phyloP scores from a whole-genome alignment of 306 rosid genomes.

The Boehmeria nivea region DNA sequence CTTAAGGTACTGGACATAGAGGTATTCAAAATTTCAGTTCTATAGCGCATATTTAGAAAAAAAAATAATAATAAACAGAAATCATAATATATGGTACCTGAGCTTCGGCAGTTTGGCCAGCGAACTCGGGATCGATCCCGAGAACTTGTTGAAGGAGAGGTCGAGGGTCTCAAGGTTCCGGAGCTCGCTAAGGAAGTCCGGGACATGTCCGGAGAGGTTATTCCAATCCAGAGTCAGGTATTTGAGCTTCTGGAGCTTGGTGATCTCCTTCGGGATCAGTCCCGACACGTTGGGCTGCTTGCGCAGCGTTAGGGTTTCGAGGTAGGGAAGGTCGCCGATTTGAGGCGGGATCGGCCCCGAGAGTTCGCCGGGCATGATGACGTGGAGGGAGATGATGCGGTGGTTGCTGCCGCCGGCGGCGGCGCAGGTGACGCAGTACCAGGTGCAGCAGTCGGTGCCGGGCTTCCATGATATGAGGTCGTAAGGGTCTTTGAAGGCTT shows the following conservation, averaged over 20 bases:
- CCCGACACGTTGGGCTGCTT: conserved; percentile 49
- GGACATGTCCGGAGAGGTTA: conserved; percentile 59
- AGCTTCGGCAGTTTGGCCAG: conserved; percentile 42
- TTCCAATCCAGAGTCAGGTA: conserved; percentile 31
- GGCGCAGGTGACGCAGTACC: conserved; percentile 55
- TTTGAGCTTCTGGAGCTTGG: conserved; percentile 44
- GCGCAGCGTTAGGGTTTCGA: conserved; percentile 38
- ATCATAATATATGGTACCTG: no score
- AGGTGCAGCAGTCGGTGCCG: conserved; percentile 47
- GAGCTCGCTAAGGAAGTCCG: conserved; percentile 49
- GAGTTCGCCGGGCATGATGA: conserved; percentile 22
- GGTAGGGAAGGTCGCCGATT: conserved; percentile 61
- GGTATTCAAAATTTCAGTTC: no score
- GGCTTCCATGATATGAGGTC: conserved; percentile 54
- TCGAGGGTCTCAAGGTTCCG: conserved; percentile 30
- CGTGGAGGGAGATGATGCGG: conserved; percentile 50
- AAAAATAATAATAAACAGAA: no score
- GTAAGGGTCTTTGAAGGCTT: conserved; percentile 57
- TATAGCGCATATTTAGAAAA: no score
- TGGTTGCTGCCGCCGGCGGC: conserved; percentile 39
- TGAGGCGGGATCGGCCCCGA: conserved; percentile 53
- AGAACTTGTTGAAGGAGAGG: conserved; percentile 45
- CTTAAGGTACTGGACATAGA: no score
- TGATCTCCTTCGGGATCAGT: conserved; percentile 50
- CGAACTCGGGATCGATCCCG: conserved; percentile 50